Evolutionary conservation across 2,329 filamentous ascomycete species (phyloP).

Genomic region (Colletotrichum graminicola): DNA sequence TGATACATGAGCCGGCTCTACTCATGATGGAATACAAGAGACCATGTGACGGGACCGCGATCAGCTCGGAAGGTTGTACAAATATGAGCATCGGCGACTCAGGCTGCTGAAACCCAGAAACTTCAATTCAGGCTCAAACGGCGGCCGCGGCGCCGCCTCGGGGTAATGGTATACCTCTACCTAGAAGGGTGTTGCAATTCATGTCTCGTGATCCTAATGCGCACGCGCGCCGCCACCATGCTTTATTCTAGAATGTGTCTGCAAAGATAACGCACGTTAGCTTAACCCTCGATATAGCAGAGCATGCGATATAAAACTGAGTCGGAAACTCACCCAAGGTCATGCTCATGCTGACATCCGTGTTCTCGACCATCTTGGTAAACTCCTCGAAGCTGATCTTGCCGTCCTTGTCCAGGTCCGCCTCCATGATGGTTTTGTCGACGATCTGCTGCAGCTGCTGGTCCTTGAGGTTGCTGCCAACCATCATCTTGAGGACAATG

Average conservation of each 20-base stretch:
- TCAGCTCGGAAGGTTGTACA: not conserved
- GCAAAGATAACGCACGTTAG: slow-evolving; percentile 16
- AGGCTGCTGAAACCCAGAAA: slow-evolving; percentile 14
- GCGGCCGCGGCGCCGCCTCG: slow-evolving; percentile 11
- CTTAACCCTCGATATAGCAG: not conserved
- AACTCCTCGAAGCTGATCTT: slow-evolving; percentile 99
- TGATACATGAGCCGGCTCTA: no score
- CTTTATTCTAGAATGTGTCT: slow-evolving; percentile 38
- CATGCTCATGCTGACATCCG: slow-evolving; percentile 82
- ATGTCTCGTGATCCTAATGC: slow-evolving; percentile 40
- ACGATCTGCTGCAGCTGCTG: slow-evolving; percentile 99
- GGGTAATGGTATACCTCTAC: slow-evolving; percentile 35
- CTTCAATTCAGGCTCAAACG: slow-evolving; percentile 25
- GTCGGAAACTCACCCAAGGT: slow-evolving; percentile 69
- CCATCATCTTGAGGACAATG: slow-evolving; percentile 99
- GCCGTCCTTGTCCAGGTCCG: slow-evolving; percentile 93
- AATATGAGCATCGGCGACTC: not conserved
- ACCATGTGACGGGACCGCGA: not conserved
- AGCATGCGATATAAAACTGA: not conserved
- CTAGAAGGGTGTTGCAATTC: slow-evolving; percentile 38
- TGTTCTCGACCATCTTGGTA: slow-evolving; percentile 98
- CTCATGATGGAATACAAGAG: no score
- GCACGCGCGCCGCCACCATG: slow-evolving; percentile 17
- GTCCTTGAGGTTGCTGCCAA: slow-evolving; percentile 98
- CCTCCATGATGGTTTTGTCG: slow-evolving; percentile 99